These are phyloP conservation scores for Passiflora organensis DNA, from an alignment of 345 rosid species.

Conservation along the genomic window DNA sequence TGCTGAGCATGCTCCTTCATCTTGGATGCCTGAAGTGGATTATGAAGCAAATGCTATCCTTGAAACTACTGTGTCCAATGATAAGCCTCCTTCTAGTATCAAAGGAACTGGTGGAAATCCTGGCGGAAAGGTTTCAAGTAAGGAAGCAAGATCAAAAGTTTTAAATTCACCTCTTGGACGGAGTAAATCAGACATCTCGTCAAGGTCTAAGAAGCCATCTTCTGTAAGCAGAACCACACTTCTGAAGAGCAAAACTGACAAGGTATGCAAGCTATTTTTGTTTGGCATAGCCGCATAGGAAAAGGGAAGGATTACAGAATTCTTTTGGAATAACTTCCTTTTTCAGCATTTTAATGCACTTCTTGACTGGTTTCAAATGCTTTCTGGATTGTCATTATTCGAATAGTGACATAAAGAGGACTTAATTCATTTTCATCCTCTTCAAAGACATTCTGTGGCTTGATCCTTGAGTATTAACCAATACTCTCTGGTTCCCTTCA, in stretches of 20 bases:
- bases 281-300: no score
- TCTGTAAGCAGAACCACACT: constrained; percentile 49
- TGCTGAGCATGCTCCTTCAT: constrained; percentile 30
- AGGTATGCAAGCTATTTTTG: constrained; percentile 33
- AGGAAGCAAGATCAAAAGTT: constrained; percentile 50
- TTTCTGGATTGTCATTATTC: not conserved
- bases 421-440: no score
- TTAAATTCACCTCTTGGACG: constrained; percentile 38
- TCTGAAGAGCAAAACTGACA: constrained; percentile 56
- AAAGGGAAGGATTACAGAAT: not conserved
- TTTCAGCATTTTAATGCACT: not conserved
- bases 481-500: not conserved
- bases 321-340: no score
- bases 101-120: constrained; percentile 30
- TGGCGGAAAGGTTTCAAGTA: constrained; percentile 34
- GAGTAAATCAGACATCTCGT: constrained; percentile 39
- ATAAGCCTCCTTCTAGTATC: constrained; percentile 25
- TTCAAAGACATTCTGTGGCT: no score
- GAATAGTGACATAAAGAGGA: no score
- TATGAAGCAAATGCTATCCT: constrained; percentile 39
- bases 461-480: no score
- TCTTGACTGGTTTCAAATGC: not conserved
- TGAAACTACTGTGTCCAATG: constrained; percentile 26
- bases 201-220: constrained; percentile 54
- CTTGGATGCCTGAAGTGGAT: constrained; percentile 84